These are phyloP conservation scores for Pseudogymnoascus sp. DNA, from an alignment of 2,329 filamentous ascomycete genomes.

Conservation along the genomic window DNA sequence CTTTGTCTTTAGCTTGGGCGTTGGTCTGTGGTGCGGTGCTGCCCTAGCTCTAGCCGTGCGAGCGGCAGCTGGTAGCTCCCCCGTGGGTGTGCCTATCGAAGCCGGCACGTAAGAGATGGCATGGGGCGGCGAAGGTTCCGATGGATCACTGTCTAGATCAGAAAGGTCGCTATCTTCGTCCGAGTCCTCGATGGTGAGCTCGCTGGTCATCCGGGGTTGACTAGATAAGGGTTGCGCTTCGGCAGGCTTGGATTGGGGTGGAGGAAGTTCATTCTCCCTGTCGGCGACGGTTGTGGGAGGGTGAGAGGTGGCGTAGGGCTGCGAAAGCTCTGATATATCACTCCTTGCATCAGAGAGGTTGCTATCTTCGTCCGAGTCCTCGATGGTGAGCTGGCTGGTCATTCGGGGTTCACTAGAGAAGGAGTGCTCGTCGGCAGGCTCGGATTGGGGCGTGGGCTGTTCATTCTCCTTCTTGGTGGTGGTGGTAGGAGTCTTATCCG, in stretches of 20 bases:
- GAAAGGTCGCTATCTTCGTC: slow-evolving; percentile 4
- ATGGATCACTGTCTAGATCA: not conserved
- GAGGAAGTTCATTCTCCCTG: not conserved
- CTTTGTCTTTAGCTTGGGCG: not conserved
- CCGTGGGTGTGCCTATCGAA: not conserved
- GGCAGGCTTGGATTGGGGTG: not conserved
- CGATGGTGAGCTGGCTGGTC: slow-evolving; percentile 1
- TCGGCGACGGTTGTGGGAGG: not conserved
- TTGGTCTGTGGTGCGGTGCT: not conserved
- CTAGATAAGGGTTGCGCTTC: not conserved
- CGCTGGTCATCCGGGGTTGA: not conserved
- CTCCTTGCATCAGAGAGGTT: not conserved
- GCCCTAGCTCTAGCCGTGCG: not conserved
- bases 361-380: slow-evolving; percentile 9
- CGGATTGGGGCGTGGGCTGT: not conserved
- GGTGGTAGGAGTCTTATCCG: not conserved
- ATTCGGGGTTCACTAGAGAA: not conserved
- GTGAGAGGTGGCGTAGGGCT: not conserved
- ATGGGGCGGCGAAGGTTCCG: not conserved
- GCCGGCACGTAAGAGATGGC: not conserved
- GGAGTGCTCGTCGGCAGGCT: not conserved
- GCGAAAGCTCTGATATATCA: not conserved
- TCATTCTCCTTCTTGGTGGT: not conserved
- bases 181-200: not conserved
- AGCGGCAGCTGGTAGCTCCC: not conserved